These are phyloP conservation scores for Smallanthus sonchifolius DNA, from an alignment of 129 eudicot species.

Conservation along the genomic window DNA sequence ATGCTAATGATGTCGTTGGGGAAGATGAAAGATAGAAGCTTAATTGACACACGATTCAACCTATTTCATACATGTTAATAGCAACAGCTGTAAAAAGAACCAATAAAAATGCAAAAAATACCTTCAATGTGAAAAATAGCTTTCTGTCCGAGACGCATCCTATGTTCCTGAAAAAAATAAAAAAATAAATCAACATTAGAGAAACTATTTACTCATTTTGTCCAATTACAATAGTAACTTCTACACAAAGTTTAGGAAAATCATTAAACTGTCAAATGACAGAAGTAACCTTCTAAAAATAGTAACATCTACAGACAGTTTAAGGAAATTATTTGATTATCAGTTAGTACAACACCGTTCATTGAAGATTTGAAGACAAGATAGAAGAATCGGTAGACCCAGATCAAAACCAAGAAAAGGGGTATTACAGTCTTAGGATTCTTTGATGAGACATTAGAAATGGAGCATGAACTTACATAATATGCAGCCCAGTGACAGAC, in stretches of 20 bases:
- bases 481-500: constrained; percentile 98
- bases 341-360: not conserved
- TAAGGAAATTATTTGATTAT: not conserved
- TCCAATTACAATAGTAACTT: not conserved
- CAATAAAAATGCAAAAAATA: constrained; percentile 16
- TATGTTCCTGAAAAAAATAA: constrained; percentile 62
- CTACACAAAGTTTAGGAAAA: not conserved
- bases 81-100: not conserved
- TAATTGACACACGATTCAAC: not conserved
- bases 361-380: not conserved
- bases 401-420: not conserved
- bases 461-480: constrained; percentile 61
- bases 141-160: constrained; percentile 97
- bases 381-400: not conserved
- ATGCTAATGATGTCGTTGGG: not conserved
- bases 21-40: constrained; percentile 9
- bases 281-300: not conserved
- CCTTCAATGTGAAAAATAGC: constrained; percentile 99
- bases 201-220: not conserved
- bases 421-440: too few relatives aligned
- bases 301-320: not conserved
- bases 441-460: not conserved
- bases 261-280: not conserved
- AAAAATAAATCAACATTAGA: constrained; percentile 10
- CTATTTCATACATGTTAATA: not conserved